Base-by-base conservation (phyloP, 306 rosid genomes). In the Rosa multiflora region DNA sequence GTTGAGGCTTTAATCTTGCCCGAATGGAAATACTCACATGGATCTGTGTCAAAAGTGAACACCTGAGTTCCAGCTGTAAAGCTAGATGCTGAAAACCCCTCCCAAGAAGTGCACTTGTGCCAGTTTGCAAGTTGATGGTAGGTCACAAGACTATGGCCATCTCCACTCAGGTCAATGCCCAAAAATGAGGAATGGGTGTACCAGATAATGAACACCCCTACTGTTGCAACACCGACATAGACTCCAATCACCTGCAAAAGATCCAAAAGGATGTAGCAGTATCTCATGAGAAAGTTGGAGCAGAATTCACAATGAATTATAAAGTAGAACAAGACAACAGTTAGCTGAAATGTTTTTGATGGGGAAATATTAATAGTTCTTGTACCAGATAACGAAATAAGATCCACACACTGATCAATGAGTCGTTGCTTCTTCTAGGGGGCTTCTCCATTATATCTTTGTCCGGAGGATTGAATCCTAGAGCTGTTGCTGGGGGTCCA, bases 401-500 rank as follows among this genome's bases (percentile, higher is more conserved):
- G 81, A 91, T 92, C 99, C 98, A 95, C 73, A 92, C 79, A 64
- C 86, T 91, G 82, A 95, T 92, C 46, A 95, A 85, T 3, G 97
- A 88, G 83, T 95, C 98, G 23, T 88, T 88, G 70, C 90, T 95
- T 77, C 85, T 91, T 74, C 97, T 86, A 43, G 99, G 98, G 55
- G 90, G 97, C 86, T 92, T 95, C 83, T 90, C 88, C 99, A 95
- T 91, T 75, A 95, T 88, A 79, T 95, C 96, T 61, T 79, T 88
- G 76, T 95, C 98, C 0, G 94, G 99, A 83, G 99, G 98, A 81
- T 92, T 95, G 73, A 95, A 95, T 78, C 99, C 99, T 84, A 95
- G 82, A 47, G 99, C 98, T 5, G 99, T 95, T 17, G 99, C 99
- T 13, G 99, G 99, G 64, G 98, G 99, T 63, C 99, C 99, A 83